Evolutionary conservation across 495 filamentous ascomycete genomes (phyloP), one percentile per base, ranked within the genome.

Genomic region (Hyphodiscus hymeniophilus): DNA sequence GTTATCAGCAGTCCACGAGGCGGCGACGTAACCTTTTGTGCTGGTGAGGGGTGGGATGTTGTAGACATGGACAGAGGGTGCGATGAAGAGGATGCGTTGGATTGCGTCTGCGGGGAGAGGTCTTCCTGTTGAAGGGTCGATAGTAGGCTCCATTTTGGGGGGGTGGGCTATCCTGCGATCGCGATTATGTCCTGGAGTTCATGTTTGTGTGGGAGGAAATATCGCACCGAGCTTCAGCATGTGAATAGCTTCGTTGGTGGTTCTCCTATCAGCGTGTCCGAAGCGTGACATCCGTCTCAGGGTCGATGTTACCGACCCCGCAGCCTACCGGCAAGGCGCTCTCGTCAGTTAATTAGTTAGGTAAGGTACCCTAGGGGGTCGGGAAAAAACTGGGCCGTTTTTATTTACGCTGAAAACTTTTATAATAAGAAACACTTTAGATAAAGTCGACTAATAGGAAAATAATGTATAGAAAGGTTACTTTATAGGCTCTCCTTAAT

Each of bases 61-160:
- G 68, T 91, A 92, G 70, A 91, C 71, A 70, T 89, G 85, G 55
- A 90, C 82, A 44, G 70, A 66, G 44, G 67, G 63, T 34, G 79
- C 71, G 55, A 87, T 67, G 73, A 82, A 87, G 61, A 90, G 77
- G 63, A 89, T 70, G 50, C 87, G 79, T 58, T 88, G 84, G 63
- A 90, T 87, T 53, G 84, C 80, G 55, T 85, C 82, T 4, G 72
- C 48, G 39, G 77, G 78, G 42, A 83, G 73, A 42, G 74, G 63
- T 3, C 47, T 63, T 47, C 71, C 72, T 20, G 80, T 85, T 38
- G 73, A 62, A 39, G 79, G 79, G 66, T 85, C 80, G 52, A 75
- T 63, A n/a, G 54, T 43, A n/a, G n/a, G n/a, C 21, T 60, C 51
- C 58, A 60, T 60, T 34, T 15, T 28, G 16, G 6, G 44, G 16